These are phyloP conservation scores for Tetrahymena thermophila DNA, from an alignment of 73 alveolate genomes.

Conservation along the genomic window DNA sequence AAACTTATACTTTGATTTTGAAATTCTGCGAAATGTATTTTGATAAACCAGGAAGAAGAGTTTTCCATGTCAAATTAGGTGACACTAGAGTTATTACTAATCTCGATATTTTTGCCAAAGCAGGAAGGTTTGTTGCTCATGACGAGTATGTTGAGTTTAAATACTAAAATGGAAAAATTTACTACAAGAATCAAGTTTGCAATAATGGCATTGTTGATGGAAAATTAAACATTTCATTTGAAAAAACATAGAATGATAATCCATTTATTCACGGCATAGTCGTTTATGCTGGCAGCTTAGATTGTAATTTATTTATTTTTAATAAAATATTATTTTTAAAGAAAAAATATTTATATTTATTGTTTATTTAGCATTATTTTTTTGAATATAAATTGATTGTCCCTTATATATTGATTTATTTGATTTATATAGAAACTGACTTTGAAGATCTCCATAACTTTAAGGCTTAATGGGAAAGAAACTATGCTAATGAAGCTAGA, in stretches of 20 bases:
- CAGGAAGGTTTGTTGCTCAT: slow-evolving; percentile 70
- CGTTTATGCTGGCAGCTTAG: slow-evolving; percentile 20
- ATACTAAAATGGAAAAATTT: slow-evolving; percentile 46
- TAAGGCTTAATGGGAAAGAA: not conserved
- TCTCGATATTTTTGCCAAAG: slow-evolving; percentile 58
- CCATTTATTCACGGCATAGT: slow-evolving; percentile 67
- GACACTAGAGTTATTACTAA: slow-evolving; percentile 47
- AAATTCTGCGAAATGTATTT: slow-evolving; percentile 61
- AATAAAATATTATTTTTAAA: not conserved
- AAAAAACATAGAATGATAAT: slow-evolving; percentile 58
- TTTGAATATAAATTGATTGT: not conserved
- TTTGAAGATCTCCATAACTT: not conserved
- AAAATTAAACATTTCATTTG: slow-evolving; percentile 45
- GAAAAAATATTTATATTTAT: not conserved
- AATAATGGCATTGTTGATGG: slow-evolving; percentile 44
- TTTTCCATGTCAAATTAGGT: slow-evolving; percentile 59
- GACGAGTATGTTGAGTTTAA: slow-evolving; percentile 66
- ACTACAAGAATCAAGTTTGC: slow-evolving; percentile 19
- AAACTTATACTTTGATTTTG: slow-evolving; percentile 54
- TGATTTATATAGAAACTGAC: not conserved
- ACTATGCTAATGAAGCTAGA: not conserved
- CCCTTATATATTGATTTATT: not conserved
- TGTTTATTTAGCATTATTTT: not conserved
- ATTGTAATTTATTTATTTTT: not conserved
- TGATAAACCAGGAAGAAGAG: slow-evolving; percentile 51